These are phyloP conservation scores for Microdochium paspali DNA, from an alignment of 2,329 filamentous ascomycete genomes.

Conservation along the genomic window DNA sequence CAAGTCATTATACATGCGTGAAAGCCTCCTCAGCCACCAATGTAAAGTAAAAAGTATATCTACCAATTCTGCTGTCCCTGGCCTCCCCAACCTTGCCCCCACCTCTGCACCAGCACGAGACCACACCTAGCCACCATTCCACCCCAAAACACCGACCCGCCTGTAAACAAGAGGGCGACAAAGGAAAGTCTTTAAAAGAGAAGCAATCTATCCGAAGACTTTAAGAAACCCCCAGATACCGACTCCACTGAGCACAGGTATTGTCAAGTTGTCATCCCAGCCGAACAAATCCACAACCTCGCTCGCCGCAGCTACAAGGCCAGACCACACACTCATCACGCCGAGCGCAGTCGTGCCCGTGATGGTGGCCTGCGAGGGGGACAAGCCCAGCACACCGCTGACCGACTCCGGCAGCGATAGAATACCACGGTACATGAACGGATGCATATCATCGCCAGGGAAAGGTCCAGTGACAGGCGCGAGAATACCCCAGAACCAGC, in stretches of 20 bases:
- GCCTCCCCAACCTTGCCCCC: too few relatives aligned
- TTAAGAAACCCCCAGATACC: slow-evolving; percentile 90
- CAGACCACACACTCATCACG: slow-evolving; percentile 76
- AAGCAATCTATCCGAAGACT: slow-evolving; percentile 54
- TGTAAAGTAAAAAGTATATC: too few relatives aligned
- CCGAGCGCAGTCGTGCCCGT: slow-evolving; percentile 65
- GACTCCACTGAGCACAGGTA: slow-evolving; percentile 80
- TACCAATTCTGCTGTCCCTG: too few relatives aligned
- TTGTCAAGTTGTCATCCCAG: slow-evolving; percentile 96
- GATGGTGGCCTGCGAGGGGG: slow-evolving; percentile 48
- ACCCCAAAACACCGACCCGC: background rate
- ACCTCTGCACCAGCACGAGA: too few relatives aligned
- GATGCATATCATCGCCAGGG: slow-evolving; percentile 56
- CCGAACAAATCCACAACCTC: slow-evolving; percentile 88
- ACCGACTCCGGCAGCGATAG: slow-evolving; percentile 59
- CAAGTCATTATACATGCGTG: too few relatives aligned
- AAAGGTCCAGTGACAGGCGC: slow-evolving; percentile 60
- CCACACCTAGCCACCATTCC: too few relatives aligned
- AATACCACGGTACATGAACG: slow-evolving; percentile 73
- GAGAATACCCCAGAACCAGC: slow-evolving; percentile 80
- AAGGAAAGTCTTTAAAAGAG: background rate
- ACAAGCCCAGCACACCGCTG: slow-evolving; percentile 52
- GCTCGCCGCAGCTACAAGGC: slow-evolving; percentile 79
- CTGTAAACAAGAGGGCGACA: background rate
- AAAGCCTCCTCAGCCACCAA: too few relatives aligned